phyloP scores from a whole-genome alignment of 2,329 filamentous ascomycete genomes.

The Microcyclosporella mali region DNA sequence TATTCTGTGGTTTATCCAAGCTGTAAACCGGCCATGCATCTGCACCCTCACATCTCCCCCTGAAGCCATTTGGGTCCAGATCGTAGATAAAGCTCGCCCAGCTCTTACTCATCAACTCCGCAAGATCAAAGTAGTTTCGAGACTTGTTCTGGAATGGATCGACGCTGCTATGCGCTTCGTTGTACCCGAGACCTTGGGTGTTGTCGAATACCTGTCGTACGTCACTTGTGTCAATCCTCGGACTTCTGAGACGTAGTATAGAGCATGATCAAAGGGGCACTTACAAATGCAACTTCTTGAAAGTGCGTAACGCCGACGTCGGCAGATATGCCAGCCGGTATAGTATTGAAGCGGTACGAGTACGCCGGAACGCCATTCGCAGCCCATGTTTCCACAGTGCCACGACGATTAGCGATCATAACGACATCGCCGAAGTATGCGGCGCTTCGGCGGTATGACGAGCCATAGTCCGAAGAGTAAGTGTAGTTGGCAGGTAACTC shows the following conservation, averaged over 20 bases:
- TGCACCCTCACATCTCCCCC: constrained; percentile 18
- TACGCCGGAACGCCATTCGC: constrained; percentile 47
- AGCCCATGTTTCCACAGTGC: constrained; percentile 49
- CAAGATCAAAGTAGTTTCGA: constrained; percentile 34
- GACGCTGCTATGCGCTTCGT: constrained; percentile 25
- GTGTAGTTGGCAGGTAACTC: constrained; percentile 33
- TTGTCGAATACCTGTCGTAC: constrained; percentile 48
- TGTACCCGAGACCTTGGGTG: constrained; percentile 38
- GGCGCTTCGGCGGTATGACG: constrained; percentile 49
- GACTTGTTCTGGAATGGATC: constrained; percentile 33
- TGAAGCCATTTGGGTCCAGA: constrained; percentile 35
- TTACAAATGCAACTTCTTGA: constrained; percentile 38
- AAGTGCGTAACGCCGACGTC: constrained; percentile 49
- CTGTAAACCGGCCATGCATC: constrained; percentile 38
- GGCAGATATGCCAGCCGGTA: constrained; percentile 40
- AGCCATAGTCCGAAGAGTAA: constrained; percentile 35
- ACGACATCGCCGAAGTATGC: constrained; percentile 51
- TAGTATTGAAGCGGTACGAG: constrained; percentile 58
- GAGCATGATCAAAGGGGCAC: too few relatives aligned
- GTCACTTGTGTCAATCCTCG: too few relatives aligned
- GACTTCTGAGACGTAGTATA: too few relatives aligned
- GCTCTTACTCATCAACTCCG: constrained; percentile 39
- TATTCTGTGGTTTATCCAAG: constrained; percentile 32
- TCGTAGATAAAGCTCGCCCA: constrained; percentile 43
- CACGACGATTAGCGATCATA: constrained; percentile 52